Conservation (phyloP, 192 early-diverging fungal species). For the Jimgerdemannia lactiflua region DNA sequence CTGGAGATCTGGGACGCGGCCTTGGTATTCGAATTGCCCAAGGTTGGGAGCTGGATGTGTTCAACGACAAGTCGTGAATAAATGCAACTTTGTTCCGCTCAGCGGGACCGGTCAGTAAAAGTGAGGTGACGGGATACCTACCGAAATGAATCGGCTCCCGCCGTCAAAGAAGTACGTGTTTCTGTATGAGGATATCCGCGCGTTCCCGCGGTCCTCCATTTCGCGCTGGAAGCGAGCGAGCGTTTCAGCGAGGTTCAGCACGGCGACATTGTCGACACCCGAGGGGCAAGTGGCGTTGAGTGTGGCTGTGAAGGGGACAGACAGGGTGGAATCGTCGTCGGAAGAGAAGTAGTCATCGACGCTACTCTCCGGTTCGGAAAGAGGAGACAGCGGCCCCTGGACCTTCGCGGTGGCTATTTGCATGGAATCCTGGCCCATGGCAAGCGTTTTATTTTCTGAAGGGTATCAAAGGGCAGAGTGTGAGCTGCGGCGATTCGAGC, state of each 20-base stretch:
- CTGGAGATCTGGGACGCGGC: constrained; percentile 29
- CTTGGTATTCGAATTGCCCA: constrained; percentile 26
- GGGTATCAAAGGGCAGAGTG: not conserved
- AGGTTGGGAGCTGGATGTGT: constrained; percentile 22
- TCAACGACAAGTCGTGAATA: too few relatives aligned
- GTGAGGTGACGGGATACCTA: constrained; percentile 9
- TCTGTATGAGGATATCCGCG: constrained; percentile 19
- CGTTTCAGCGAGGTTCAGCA: not conserved
- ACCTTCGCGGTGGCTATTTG: not conserved
- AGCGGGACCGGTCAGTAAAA: too few relatives aligned
- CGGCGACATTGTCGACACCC: constrained; percentile 1
- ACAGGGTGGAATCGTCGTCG: constrained; percentile 10
- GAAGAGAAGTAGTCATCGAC: not conserved
- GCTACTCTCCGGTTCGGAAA: not conserved
- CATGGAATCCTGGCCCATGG: not conserved
- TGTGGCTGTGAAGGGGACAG: constrained; percentile 1
- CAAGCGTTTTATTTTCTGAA: not conserved
- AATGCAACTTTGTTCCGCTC: not conserved
- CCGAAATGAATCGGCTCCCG: constrained; percentile 34
- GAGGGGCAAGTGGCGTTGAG: not conserved
- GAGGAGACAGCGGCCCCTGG: not conserved
- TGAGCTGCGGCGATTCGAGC: not conserved
- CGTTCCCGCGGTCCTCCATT: constrained; percentile 17
- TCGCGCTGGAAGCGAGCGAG: constrained; percentile 4
- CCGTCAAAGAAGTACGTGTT: constrained; percentile 38